Percentiles rank a stretch among this genome's conserved stretches.
Conservation (phyloP, 805 yeast species). For the Candida anglica region DNA sequence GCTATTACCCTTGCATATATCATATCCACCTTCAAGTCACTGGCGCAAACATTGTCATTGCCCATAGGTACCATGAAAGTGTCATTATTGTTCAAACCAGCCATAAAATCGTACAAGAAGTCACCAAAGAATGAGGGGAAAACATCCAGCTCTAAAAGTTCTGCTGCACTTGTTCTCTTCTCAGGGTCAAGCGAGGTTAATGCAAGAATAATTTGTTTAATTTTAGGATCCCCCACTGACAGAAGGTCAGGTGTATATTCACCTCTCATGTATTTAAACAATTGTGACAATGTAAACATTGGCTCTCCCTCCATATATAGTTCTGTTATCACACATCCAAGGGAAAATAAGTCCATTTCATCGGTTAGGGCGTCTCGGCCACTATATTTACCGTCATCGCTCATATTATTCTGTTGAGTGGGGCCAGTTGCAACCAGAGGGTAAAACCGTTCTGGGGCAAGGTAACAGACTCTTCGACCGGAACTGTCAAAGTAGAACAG, state of each 20-base stretch:
- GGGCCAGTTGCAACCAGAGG: conserved; percentile 17
- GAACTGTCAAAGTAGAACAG: conserved; percentile 91
- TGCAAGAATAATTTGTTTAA: conserved; percentile 52
- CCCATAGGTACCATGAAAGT: conserved; percentile 9
- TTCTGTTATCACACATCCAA: conserved; percentile 90
- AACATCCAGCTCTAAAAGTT: conserved; percentile 43
- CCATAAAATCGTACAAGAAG: conserved; percentile 66
- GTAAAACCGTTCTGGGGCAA: conserved; percentile 90
- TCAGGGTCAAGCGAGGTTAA: conserved; percentile 66
- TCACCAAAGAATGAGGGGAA: conserved; percentile 70
- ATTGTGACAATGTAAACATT: conserved; percentile 78
- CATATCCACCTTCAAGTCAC: conserved; percentile 50
- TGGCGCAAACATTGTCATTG: conserved; percentile 18
- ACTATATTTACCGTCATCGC: conserved; percentile 20
- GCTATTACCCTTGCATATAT: conserved; percentile 54
- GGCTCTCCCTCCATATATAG: conserved; percentile 83
- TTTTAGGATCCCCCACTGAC: conserved; percentile 45
- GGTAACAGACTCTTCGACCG: conserved; percentile 78
- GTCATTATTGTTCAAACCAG: conserved; percentile 21
- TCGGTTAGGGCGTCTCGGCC: conserved; percentile 36
- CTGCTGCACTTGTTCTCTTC: conserved; percentile 50
- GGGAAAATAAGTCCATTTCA: conserved; percentile 77
- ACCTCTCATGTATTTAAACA: conserved; percentile 73
- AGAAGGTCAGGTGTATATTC: conserved; percentile 64
- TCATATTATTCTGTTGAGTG: conserved; percentile 8